Percentiles rank a stretch among this genome's conserved stretches.
Evolutionary conservation across 164 flowering plant genomes (phyloP).

Genomic region (Stephania japonica): DNA sequence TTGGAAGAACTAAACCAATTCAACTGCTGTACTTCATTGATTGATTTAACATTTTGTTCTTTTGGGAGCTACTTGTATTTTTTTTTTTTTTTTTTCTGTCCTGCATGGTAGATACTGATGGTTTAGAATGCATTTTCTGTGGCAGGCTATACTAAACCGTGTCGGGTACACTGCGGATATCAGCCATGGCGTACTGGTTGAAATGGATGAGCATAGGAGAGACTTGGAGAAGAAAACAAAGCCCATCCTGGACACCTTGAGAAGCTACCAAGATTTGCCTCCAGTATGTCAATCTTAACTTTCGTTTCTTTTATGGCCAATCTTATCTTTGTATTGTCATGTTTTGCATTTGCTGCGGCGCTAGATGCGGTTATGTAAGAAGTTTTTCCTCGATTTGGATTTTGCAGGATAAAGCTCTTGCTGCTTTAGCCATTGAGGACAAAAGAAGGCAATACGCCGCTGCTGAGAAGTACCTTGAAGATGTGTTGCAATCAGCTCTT

Average conservation of each 20-base stretch:
- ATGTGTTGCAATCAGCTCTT: conserved; percentile 84
- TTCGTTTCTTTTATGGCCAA: too few species aligned
- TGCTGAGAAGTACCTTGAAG: conserved; percentile 90
- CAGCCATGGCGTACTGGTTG: conserved; percentile 83
- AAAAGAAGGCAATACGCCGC: conserved; percentile 85
- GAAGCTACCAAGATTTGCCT: conserved; percentile 97
- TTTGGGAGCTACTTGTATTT: neutral
- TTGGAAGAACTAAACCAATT: too few species aligned
- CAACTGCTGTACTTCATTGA: too few species aligned
- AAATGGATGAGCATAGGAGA: conserved; percentile 83
- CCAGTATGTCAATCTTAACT: conserved; percentile 48
- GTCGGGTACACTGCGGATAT: conserved; percentile 85
- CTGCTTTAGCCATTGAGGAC: conserved; percentile 90
- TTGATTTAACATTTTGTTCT: neutral
- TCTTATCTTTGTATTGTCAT: conserved; percentile 1
- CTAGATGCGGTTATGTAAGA: too few species aligned
- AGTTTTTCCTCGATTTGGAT: conserved; percentile 13
- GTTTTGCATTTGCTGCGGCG: neutral
- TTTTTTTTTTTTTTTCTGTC: neutral
- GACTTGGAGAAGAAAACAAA: conserved; percentile 92
- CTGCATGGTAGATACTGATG: neutral
- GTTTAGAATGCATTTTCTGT: neutral
- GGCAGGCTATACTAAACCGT: conserved; percentile 75
- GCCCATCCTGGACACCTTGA: conserved; percentile 80
- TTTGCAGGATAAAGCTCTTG: conserved; percentile 84